Evolutionary conservation across 1,284 basidiomycete species (phyloP).

Genomic region (Cryptococcus depauperatus): DNA sequence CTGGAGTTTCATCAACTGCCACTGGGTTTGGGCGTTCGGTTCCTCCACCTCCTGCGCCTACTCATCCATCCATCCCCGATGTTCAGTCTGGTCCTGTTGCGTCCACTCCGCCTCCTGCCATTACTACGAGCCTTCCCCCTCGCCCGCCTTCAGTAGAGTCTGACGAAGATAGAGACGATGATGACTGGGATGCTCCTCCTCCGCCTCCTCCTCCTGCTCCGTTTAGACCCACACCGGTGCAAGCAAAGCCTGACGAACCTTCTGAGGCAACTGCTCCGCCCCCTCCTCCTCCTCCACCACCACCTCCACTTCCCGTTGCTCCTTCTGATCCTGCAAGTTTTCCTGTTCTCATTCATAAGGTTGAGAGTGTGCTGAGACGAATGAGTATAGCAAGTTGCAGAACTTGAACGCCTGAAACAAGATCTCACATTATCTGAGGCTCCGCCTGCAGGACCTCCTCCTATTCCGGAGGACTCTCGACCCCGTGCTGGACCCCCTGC

Average conservation of each 20-base stretch:
- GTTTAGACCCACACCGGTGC: conserved; percentile 27
- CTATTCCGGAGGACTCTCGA: conserved; percentile 25
- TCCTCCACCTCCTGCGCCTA: conserved; percentile 8
- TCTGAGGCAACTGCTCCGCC: conserved; percentile 35
- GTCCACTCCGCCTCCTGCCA: conserved; percentile 15
- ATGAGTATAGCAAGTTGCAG: conserved; percentile 28
- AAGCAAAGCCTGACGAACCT: conserved; percentile 31
- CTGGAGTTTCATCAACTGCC: background rate
- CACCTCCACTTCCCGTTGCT: conserved; percentile 47
- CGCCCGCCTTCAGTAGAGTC: conserved; percentile 41
- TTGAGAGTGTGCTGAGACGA: background rate
- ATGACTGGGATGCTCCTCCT: conserved; percentile 36
- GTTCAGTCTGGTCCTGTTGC: conserved; percentile 10
- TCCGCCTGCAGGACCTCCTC: conserved; percentile 26
- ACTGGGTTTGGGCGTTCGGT: background rate
- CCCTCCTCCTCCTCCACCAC: conserved; percentile 44
- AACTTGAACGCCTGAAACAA: conserved; percentile 36
- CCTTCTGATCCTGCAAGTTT: conserved; percentile 46
- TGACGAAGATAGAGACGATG: conserved; percentile 35
- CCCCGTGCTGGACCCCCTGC: conserved; percentile 17
- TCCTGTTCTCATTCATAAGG: background rate
- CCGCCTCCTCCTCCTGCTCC: conserved; percentile 17
- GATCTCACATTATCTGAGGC: conserved; percentile 39
- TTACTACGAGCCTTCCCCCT: conserved; percentile 15
- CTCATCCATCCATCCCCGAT: conserved; percentile 37